phyloP scores from a whole-genome alignment of 2,329 filamentous ascomycete species.

The Bipolaris bicolor region DNA sequence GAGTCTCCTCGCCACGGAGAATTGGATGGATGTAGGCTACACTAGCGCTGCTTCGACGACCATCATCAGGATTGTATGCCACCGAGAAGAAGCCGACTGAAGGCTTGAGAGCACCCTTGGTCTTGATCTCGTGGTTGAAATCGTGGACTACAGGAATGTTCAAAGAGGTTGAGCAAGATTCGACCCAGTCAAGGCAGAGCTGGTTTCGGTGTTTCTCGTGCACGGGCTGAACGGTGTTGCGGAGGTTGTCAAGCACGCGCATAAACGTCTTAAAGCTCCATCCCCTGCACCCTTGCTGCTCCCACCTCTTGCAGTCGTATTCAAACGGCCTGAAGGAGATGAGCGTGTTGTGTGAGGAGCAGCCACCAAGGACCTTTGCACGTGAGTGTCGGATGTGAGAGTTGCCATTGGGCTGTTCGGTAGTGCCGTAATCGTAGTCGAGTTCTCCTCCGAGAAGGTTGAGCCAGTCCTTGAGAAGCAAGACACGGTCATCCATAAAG shows the following conservation, averaged over 20 bases:
- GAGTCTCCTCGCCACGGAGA: conserved; percentile 78
- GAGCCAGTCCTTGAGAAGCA: conserved; percentile 87
- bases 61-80: conserved; percentile 88
- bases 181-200: conserved; percentile 88
- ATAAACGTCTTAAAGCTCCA: conserved; percentile 89
- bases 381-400: conserved; percentile 90
- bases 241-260: conserved; percentile 79
- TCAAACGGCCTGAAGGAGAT: conserved; percentile 92
- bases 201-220: conserved; percentile 86
- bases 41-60: conserved; percentile 81
- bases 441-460: conserved; percentile 81
- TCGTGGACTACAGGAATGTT: conserved; percentile 81
- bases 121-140: conserved; percentile 84
- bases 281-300: conserved; percentile 78
- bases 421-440: conserved; percentile 90
- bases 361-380: conserved; percentile 89
- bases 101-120: conserved; percentile 72
- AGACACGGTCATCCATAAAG: conserved; percentile 84
- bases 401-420: conserved; percentile 89
- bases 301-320: conserved; percentile 86
- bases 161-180: conserved; percentile 78
- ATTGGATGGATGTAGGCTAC: conserved; percentile 95
- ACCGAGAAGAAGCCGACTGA: conserved; percentile 91
- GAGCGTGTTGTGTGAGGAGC: conserved; percentile 91
- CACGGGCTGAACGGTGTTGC: conserved; percentile 89